phyloP scores from a whole-genome alignment of 768 basidiomycete genomes.

The Boletus vermiculosoides region DNA sequence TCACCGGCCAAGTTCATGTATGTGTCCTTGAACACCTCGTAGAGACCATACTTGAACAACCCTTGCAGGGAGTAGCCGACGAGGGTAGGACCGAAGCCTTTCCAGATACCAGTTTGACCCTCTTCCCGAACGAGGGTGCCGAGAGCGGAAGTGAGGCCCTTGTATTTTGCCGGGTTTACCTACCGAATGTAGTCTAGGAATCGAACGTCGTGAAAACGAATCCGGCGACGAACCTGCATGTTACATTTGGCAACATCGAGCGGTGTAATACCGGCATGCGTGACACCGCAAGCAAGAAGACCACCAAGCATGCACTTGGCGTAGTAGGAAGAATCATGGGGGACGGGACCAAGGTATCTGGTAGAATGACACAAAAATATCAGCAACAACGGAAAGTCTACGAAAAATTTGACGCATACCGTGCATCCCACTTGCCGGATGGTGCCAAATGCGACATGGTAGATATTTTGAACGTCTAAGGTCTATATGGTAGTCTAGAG shows the following conservation, averaged over 20 bases:
- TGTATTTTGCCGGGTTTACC: constrained; percentile 78
- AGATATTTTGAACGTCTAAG: neutral
- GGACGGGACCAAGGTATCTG: constrained; percentile 14
- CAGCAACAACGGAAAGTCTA: neutral
- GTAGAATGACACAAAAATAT: neutral
- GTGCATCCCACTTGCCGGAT: constrained; percentile 19
- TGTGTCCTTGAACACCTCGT: constrained; percentile 92
- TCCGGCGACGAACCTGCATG: constrained; percentile 5
- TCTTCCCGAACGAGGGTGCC: constrained; percentile 72
- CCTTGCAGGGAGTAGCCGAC: constrained; percentile 94
- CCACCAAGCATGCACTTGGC: constrained; percentile 13
- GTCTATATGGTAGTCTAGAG: constrained; percentile 1
- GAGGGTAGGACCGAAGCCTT: constrained; percentile 89
- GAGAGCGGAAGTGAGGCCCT: constrained; percentile 59
- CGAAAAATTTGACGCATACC: neutral
- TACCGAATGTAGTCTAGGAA: constrained; percentile 22
- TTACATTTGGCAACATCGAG: constrained; percentile 11
- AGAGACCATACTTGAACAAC: constrained; percentile 98
- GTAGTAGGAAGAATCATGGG: constrained; percentile 11
- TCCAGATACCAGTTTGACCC: constrained; percentile 85
- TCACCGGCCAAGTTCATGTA: constrained; percentile 91
- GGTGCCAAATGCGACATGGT: constrained; percentile 17
- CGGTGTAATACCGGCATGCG: constrained; percentile 8
- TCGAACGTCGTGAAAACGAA: too few species aligned
- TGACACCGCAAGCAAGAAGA: constrained; percentile 7